Evolutionary conservation across 73 alveolate genomes (phyloP).

Genomic region (Paramecium sexaurelia): DNA sequence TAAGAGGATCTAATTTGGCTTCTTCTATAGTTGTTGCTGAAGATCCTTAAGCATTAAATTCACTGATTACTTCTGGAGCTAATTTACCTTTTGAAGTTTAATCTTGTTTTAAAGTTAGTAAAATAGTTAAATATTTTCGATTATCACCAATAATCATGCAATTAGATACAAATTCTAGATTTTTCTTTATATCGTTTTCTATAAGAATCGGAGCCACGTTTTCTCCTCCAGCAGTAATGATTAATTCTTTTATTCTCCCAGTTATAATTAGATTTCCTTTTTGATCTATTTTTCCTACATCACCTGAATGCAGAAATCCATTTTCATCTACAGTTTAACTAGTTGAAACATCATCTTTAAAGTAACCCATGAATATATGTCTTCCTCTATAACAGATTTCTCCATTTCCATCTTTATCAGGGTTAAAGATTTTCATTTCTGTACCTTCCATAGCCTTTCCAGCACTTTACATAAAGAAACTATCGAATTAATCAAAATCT

Average conservation of each 20-base stretch:
- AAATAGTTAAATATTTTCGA: conserved; percentile 60
- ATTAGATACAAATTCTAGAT: conserved; percentile 66
- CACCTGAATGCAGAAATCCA: conserved; percentile 86
- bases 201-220: conserved; percentile 76
- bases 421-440: conserved; percentile 64
- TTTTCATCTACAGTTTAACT: conserved; percentile 76
- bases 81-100: neutral
- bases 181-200: conserved; percentile 65
- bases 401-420: conserved; percentile 79
- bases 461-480: conserved; percentile 18
- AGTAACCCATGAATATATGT: conserved; percentile 83
- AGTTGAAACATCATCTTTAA: conserved; percentile 79
- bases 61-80: neutral
- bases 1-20: conserved; percentile 63
- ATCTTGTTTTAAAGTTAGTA: conserved; percentile 70
- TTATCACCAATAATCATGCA: conserved; percentile 75
- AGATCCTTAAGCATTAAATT: neutral
- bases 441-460: conserved; percentile 68
- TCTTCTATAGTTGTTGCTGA: conserved; percentile 72
- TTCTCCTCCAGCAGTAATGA: conserved; percentile 83
- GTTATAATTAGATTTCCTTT: conserved; percentile 70
- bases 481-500: conserved; percentile 37
- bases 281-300: conserved; percentile 73
- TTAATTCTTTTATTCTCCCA: conserved; percentile 77
- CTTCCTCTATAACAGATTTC: conserved; percentile 86